Evolutionary conservation across 2,329 filamentous ascomycete genomes (phyloP), one percentile per base, ranked within the genome.

Genomic region (Pseudocercospora fuligena): DNA sequence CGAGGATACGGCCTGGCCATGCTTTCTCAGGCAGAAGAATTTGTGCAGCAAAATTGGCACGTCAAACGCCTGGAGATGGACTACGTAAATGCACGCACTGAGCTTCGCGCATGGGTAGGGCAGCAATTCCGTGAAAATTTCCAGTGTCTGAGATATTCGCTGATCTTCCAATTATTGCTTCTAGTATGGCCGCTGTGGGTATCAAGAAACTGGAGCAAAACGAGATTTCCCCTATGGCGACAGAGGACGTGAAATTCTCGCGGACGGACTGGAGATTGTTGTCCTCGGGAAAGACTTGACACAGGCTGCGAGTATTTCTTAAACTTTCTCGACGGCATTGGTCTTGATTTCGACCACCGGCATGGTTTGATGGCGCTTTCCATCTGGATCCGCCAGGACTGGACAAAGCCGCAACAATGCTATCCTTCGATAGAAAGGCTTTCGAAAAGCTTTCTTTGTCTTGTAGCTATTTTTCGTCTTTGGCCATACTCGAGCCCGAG

Each of bases 61-160:
- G 65, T 40, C 19, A 57, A 43, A 31, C 23, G 65, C 8, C 23
- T 67, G 36, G 65, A 67, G 40, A 61, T 67, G 16, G 61, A 68
- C 47, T 60, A 66, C 36, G 63, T 66, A 19, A 63, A 56, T 43
- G 53, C 56, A 23, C 61, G 66, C 19, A 46, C 21, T 19, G 60
- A 64, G 63, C 49, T 68, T 14, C 63, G 59, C 33, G 63, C 60
- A 9, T 68, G 66, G 62, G 40, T 43, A 8, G 19, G 40, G 5
- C n/a, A 5, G 40, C 40, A 8, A 43, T 19, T 0, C 16, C 40
- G 2, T 43, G 40, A 43, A 2, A 19, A 1, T 11, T 7, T 3
- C 5, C 5, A 43, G n/a, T 43, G 40, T 43, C 2, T 3, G 40
- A 43, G 40, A 43, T 1, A 43, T 43, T 19, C 36, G 40, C 16